Conservation (phyloP, 441 rosid genomes). For the Raphanus hybrid region DNA sequence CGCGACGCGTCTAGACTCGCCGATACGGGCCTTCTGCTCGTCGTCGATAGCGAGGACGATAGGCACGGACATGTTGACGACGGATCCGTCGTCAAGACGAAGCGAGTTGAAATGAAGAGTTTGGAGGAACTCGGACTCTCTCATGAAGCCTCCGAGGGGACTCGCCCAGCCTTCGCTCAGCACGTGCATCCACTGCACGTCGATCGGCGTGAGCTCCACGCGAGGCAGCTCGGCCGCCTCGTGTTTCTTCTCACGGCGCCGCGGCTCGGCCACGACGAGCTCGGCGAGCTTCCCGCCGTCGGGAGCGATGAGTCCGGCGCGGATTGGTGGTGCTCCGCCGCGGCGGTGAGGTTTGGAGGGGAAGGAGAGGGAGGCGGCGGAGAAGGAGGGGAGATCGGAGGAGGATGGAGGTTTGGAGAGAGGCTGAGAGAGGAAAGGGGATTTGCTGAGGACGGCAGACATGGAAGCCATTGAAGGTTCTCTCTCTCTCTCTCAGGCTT, state of each 20-base stretch:
- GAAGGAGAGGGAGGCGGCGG: constrained; percentile 31
- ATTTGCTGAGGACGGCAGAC: constrained; percentile 48
- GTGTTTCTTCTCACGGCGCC: constrained; percentile 52
- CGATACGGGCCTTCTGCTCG: constrained; percentile 64
- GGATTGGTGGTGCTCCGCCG: constrained; percentile 28
- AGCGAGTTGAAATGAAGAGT: constrained; percentile 97
- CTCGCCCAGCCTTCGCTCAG: constrained; percentile 99
- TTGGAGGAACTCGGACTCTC: constrained; percentile 99
- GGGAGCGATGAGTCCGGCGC: constrained; percentile 78
- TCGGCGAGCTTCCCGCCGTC: constrained; percentile 86
- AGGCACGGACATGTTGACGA: constrained; percentile 95
- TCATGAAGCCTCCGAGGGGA: constrained; percentile 93
- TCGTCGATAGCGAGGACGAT: constrained; percentile 88
- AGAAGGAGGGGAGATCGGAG: constrained; percentile 53
- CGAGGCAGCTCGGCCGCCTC: constrained; percentile 70
- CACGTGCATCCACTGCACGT: constrained; percentile 90
- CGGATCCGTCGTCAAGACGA: constrained; percentile 84
- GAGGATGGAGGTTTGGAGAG: constrained; percentile 47
- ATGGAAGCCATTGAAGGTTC: constrained; percentile 61
- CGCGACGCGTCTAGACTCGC: constrained; percentile 67
- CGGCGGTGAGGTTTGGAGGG: constrained; percentile 27
- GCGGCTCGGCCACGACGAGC: constrained; percentile 63
- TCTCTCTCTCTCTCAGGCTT: constrained; percentile 10
- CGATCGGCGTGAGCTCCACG: constrained; percentile 71
- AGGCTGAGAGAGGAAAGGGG: constrained; percentile 45